Evolutionary conservation across 164 flowering plant species (phyloP), one percentile per base, ranked within the genome.

Genomic region (Tinospora cordifolia): DNA sequence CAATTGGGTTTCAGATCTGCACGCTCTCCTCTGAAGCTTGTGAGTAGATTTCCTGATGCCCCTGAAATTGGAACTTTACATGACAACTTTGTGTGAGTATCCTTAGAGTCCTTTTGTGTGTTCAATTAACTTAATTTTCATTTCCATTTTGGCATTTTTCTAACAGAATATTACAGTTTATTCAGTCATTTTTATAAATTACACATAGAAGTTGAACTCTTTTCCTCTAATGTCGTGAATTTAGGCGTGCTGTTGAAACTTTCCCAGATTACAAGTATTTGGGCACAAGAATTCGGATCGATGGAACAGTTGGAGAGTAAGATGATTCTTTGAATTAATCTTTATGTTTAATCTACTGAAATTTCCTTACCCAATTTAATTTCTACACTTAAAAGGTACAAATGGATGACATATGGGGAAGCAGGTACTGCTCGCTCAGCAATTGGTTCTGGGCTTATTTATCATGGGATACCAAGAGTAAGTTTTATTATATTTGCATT

Each of bases 401-500:
- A 89, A 82, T 95, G 99, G 99, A 84, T 92, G 89, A 92, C 99
- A 72, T 95, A 84, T 85, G 99, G 98, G 80, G 98, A 92, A 81
- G 96, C 87, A 62, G 84, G 88, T 59, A 87, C 87, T 68, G 90
- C 97, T 39, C 86, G 99, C 59, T 63, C 91, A 26, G 92, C 91
- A 47, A 71, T 92, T 62, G 99, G 99, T 77, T 95, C 99, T 67
- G 98, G 90, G 60, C 80, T 95, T 54, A 63, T 82, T 14, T 77
- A 84, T 80, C 82, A 88, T 81, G 94, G 98, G 30, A 70, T 95
- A 72, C 80, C 88, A 70, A 84, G 85, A 79, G 99, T 84, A 73
- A 80, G 82, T 79, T 69, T 70, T 26, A 15, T 64, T 19, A 30
- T 13, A 14, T 72, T 58, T 60, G 65, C 9, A 62, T 65, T 0